These are phyloP conservation scores for Boletus sp. DNA, from an alignment of 768 basidiomycete genomes.

Conservation along the genomic window DNA sequence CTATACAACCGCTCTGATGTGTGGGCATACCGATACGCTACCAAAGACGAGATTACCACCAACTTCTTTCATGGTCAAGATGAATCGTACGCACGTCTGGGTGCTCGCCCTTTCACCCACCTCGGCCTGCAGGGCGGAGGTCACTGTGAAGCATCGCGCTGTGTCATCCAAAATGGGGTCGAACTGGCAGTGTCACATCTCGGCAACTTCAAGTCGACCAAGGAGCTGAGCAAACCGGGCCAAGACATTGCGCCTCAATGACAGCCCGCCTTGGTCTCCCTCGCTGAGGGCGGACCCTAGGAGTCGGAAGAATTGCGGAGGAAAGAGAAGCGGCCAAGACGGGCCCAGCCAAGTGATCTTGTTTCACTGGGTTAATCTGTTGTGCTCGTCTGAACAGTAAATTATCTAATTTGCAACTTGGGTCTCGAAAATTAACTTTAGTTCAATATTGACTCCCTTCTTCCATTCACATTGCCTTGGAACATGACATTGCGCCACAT, in stretches of 20 bases:
- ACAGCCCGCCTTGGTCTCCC: neutral
- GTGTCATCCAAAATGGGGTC: conserved; percentile 9
- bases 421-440: conserved; percentile 10
- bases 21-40: conserved; percentile 33
- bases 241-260: neutral
- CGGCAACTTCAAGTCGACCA: neutral
- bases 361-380: conserved; percentile 16
- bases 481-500: conserved; percentile 25
- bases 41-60: conserved; percentile 27
- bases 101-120: neutral
- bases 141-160: neutral
- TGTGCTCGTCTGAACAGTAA: conserved; percentile 3
- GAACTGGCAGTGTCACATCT: conserved; percentile 3
- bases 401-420: conserved; percentile 27
- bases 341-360: neutral
- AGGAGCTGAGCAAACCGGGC: neutral
- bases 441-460: conserved; percentile 6
- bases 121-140: neutral
- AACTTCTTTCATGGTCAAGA: conserved; percentile 24
- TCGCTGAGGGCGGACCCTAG: neutral
- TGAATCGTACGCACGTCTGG: conserved; percentile 6
- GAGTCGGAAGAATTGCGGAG: conserved; percentile 5
- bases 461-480: conserved; percentile 21
- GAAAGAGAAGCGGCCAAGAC: neutral
- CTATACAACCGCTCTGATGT: neutral